Evolutionary conservation across 2,329 filamentous ascomycete species (phyloP).

Genomic region (Aspergillus spinulosporus): DNA sequence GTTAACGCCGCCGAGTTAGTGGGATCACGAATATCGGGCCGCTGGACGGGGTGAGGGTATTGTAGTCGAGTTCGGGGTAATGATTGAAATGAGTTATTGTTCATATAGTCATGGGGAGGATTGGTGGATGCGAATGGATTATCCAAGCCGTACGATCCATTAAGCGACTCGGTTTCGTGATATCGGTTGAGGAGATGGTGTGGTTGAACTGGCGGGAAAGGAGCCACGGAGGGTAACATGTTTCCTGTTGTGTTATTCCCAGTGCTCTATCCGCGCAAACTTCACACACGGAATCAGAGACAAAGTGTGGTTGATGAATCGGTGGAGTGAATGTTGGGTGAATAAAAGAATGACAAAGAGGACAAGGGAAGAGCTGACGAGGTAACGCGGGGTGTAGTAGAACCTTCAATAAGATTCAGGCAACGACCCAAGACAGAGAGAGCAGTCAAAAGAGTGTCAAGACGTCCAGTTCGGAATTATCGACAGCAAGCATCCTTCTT

Average conservation of each 20-base stretch:
- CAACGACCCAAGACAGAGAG: conserved; percentile 20
- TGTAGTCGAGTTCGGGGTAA: conserved; percentile 36
- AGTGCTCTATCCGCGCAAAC: conserved; percentile 1
- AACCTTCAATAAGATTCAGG: conserved; percentile 16
- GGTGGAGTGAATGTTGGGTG: neutral
- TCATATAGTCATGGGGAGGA: conserved; percentile 30
- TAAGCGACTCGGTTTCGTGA: conserved; percentile 30
- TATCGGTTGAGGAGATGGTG: conserved; percentile 41
- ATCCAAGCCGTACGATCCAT: conserved; percentile 36
- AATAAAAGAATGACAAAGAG: conserved; percentile 9
- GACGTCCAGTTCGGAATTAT: conserved; percentile 29
- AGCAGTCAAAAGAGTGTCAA: conserved; percentile 25
- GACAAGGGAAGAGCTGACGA: conserved; percentile 19
- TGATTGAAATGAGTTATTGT: conserved; percentile 30
- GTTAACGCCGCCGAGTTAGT: conserved; percentile 25
- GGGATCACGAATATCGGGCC: conserved; percentile 33
- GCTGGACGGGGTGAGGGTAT: conserved; percentile 43
- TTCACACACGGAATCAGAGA: conserved; percentile 6
- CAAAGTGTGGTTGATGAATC: neutral
- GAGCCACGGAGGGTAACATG: conserved; percentile 53
- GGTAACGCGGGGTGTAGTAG: conserved; percentile 7
- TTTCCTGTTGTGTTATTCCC: conserved; percentile 19
- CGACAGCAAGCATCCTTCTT: conserved; percentile 44
- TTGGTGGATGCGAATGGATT: conserved; percentile 26
- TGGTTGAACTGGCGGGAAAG: conserved; percentile 45